Evolutionary conservation across 2,329 filamentous ascomycete species (phyloP), one percentile per base, ranked within the genome.

Genomic region (Penicillium sp.): DNA sequence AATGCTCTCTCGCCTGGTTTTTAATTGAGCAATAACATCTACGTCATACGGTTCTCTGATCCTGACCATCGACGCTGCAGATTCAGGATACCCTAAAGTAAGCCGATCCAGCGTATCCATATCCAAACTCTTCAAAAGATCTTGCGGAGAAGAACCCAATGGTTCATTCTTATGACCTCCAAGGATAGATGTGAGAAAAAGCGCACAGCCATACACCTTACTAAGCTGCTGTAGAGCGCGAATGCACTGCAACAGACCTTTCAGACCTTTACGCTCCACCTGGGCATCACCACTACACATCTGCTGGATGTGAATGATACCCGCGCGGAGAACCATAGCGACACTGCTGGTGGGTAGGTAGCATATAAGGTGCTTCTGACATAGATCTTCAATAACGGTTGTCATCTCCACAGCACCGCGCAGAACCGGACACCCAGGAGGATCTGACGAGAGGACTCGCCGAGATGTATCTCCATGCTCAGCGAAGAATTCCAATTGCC

Each of bases 221-320:
- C 49, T 43, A 1, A 59, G 33, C 14, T 59, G 57, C 26, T 56
- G 49, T 1, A 59, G 53, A 1, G 57, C 42, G 8, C 51, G 24
- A 10, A 58, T 55, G 27, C 52, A 56, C 22, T 53, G 49, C 33
- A 52, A 35, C 3, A 58, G 39, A 10, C 56, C n/a, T 1, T 46
- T 39, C 5, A 56, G 39, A 35, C 56, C 48, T 5, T 31, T 37
- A 10, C 13, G 19, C 21, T 51, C 52, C 2, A 49, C 35, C n/a
- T 42, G n/a, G 2, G 49, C 39, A 35, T 58, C 46, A 3, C 29
- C 35, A 10, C 46, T 21, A 22, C 39, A 59, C 14, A 95, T 91
- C 71, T 93, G 90, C 16, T 93, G 82, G 19, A 96, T 83, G 68
- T 95, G 91, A 53, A 93, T 92, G 61, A 95, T 93, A 78, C 95